These are phyloP conservation scores for Purpureocillium takamizusanense DNA, from an alignment of 2,329 filamentous ascomycete genomes.

Conservation along the genomic window DNA sequence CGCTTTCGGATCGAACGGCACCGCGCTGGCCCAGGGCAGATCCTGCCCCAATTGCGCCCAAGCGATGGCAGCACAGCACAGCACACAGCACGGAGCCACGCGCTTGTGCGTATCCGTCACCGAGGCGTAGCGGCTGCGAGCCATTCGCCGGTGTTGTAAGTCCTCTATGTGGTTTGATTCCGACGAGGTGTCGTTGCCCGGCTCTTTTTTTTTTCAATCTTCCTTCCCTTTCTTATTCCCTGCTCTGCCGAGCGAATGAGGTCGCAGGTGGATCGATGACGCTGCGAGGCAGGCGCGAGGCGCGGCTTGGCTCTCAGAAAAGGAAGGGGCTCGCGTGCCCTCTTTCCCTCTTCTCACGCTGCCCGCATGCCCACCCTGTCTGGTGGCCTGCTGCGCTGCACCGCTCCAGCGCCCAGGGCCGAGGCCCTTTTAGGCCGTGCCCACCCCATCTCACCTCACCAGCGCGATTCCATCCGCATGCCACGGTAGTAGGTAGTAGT, in stretches of 20 bases:
- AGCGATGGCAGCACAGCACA: background rate
- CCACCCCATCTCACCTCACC: too few species aligned
- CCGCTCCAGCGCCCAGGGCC: background rate
- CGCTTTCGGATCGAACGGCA: constrained; percentile 1
- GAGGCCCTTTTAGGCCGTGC: background rate
- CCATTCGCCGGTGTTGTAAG: too few species aligned
- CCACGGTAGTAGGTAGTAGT: too few species aligned
- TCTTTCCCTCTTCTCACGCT: background rate
- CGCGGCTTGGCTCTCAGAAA: background rate
- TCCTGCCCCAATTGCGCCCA: background rate
- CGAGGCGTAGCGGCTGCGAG: background rate
- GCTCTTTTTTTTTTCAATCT: too few species aligned
- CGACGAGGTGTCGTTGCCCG: too few species aligned
- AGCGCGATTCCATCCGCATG: too few species aligned
- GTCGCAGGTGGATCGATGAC: background rate
- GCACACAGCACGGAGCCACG: background rate
- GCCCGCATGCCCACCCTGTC: too few species aligned
- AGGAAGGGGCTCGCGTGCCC: constrained; percentile 1
- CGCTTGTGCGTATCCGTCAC: background rate
- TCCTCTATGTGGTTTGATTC: too few species aligned
- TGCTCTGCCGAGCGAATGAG: too few species aligned
- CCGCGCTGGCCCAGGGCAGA: background rate
- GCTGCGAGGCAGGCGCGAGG: background rate
- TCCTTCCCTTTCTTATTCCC: too few species aligned
- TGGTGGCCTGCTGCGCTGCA: too few species aligned